These are phyloP conservation scores for Myriosclerotinia curreyana DNA, from an alignment of 2,329 filamentous ascomycete species.

Conservation along the genomic window DNA sequence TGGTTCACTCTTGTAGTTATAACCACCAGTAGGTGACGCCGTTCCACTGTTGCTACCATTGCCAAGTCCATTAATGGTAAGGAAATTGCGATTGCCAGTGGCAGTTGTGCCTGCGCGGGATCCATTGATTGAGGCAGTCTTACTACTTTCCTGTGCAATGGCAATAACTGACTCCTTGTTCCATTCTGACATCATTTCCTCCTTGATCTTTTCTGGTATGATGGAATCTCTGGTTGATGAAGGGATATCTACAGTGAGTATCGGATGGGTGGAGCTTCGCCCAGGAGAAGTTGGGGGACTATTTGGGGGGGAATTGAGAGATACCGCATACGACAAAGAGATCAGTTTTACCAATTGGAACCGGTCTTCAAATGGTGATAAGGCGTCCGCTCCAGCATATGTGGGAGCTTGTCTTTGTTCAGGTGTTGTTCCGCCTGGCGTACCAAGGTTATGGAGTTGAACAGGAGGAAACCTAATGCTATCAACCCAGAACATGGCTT, in stretches of 20 bases:
- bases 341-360: conserved; percentile 71
- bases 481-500: conserved; percentile 75
- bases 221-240: conserved; percentile 47
- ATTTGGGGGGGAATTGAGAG: conserved; percentile 59
- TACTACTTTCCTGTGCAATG: conserved; percentile 64
- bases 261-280: conserved; percentile 60
- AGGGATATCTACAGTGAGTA: conserved; percentile 51
- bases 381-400: conserved; percentile 58
- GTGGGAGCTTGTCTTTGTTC: conserved; percentile 46
- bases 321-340: conserved; percentile 65
- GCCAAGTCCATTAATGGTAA: conserved; percentile 55
- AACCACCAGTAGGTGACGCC: conserved; percentile 46
- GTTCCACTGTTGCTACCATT: conserved; percentile 42
- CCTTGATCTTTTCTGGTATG: conserved; percentile 64
- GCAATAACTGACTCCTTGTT: conserved; percentile 70
- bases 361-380: conserved; percentile 74
- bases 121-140: conserved; percentile 71
- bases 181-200: conserved; percentile 79
- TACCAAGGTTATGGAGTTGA: conserved; percentile 58
- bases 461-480: conserved; percentile 69
- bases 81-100: conserved; percentile 48
- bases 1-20: conserved; percentile 31
- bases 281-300: conserved; percentile 70
- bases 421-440: conserved; percentile 48
- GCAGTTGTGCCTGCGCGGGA: conserved; percentile 63